Percentiles rank a stretch among this genome's conserved stretches.
phyloP scores from a whole-genome alignment of 805 yeast species.

The Kuraishia capsulata region DNA sequence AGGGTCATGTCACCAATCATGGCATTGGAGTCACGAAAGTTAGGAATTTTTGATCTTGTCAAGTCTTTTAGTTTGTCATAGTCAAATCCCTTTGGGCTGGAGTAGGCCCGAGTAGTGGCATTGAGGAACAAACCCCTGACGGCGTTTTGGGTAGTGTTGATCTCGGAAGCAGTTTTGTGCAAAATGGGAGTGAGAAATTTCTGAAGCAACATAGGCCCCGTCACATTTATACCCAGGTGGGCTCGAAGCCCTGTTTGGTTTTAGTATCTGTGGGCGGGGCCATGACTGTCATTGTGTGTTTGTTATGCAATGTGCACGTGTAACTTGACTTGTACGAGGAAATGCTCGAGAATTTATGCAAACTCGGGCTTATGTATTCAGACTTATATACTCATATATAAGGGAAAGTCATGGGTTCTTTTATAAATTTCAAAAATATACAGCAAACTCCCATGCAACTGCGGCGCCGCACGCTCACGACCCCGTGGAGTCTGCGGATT shows the following conservation, averaged over 20 bases:
- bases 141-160: constrained; percentile 27
- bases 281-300: too few species aligned
- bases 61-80: constrained; percentile 3
- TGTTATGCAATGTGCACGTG: too few species aligned
- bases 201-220: constrained; percentile 38
- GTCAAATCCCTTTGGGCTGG: constrained; percentile 12
- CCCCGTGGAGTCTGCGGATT: too few species aligned
- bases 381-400: too few species aligned
- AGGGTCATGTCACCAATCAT: constrained; percentile 1
- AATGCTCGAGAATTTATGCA: too few species aligned
- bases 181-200: constrained; percentile 28
- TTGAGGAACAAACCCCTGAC: constrained; percentile 33
- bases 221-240: constrained; percentile 35
- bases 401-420: too few species aligned
- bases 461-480: too few species aligned
- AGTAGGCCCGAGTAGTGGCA: constrained; percentile 16
- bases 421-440: too few species aligned
- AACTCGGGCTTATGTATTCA: too few species aligned
- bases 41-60: background rate
- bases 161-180: constrained; percentile 18
- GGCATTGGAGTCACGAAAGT: constrained; percentile 3
- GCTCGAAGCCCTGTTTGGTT: constrained; percentile 36
- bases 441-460: too few species aligned
- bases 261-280: constrained; percentile 23
- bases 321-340: too few species aligned